These are phyloP conservation scores for Phallus indusiatus DNA, from an alignment of 768 basidiomycete genomes.

Conservation along the genomic window DNA sequence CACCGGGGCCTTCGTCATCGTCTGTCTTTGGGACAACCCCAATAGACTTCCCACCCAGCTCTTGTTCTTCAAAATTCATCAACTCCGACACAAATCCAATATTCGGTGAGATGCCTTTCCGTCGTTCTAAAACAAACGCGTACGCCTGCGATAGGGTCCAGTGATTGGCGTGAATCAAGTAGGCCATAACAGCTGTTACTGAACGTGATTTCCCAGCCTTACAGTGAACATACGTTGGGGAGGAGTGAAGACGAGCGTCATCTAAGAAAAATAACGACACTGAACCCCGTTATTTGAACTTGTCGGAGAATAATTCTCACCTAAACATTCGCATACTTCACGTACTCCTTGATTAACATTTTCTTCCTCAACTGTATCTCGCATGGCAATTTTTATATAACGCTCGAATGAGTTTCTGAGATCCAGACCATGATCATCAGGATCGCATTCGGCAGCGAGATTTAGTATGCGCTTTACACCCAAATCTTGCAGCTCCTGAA, in stretches of 20 bases:
- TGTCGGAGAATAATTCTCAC: conserved; percentile 37
- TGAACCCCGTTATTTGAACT: too few species aligned
- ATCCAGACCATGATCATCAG: conserved; percentile 63
- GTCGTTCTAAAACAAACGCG: conserved; percentile 81
- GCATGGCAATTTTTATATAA: conserved; percentile 84
- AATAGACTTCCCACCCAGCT: conserved; percentile 67
- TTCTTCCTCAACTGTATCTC: conserved; percentile 93
- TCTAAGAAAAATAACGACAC: conserved; percentile 37
- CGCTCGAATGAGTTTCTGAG: conserved; percentile 67
- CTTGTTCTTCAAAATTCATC: conserved; percentile 92
- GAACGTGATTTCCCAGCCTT: conserved; percentile 93
- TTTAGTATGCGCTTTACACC: conserved; percentile 88
- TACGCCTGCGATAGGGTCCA: conserved; percentile 93
- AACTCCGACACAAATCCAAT: conserved; percentile 97
- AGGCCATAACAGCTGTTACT: conserved; percentile 94
- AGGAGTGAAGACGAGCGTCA: conserved; percentile 81
- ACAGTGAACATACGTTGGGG: conserved; percentile 92
- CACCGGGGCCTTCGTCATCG: conserved; percentile 21
- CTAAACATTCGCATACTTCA: conserved; percentile 79
- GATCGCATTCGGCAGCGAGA: conserved; percentile 81
- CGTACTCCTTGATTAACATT: conserved; percentile 72
- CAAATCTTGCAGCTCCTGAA: conserved; percentile 57
- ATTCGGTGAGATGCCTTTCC: conserved; percentile 93
- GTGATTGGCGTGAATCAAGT: conserved; percentile 94
- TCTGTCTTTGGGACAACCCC: conserved; percentile 47